These are phyloP conservation scores for Candida saitoana DNA, from an alignment of 805 yeast genomes.

Conservation along the genomic window DNA sequence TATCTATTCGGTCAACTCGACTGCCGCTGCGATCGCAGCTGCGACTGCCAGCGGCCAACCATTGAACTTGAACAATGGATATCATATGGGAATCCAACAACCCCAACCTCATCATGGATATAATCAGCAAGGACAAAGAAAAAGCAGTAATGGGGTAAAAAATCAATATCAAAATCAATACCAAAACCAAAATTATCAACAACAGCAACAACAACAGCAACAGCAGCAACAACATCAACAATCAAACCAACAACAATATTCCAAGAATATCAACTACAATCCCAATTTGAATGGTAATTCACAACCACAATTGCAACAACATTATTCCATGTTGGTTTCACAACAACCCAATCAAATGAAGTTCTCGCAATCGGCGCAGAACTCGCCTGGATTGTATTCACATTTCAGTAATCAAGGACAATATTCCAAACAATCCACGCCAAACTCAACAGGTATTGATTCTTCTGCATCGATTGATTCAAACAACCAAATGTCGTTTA, in stretches of 20 bases:
- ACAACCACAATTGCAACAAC: slow-evolving; percentile 5
- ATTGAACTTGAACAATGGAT: slow-evolving; percentile 28
- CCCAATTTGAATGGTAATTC: slow-evolving; percentile 2
- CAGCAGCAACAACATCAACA: slow-evolving; percentile 12
- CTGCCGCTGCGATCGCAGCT: slow-evolving; percentile 46
- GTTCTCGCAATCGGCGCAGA: slow-evolving; percentile 16
- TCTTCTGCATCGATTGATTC: slow-evolving; percentile 8
- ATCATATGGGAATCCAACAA: slow-evolving; percentile 30
- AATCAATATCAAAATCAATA: slow-evolving; percentile 5
- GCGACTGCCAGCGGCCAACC: slow-evolving; percentile 48
- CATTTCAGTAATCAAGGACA: slow-evolving; percentile 13
- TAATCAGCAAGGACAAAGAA: slow-evolving; percentile 5
- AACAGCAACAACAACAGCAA: slow-evolving; percentile 13
- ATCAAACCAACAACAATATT: slow-evolving; percentile 11
- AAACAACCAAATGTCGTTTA: slow-evolving; percentile 9
- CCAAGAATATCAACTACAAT: slow-evolving; percentile 1
- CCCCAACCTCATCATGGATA: slow-evolving; percentile 28
- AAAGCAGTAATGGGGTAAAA: neutral
- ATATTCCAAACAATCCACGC: slow-evolving; percentile 11
- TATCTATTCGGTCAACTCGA: slow-evolving; percentile 34
- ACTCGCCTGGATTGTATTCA: slow-evolving; percentile 23
- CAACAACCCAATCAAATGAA: slow-evolving; percentile 15
- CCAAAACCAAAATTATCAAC: slow-evolving; percentile 15
- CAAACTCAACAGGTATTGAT: slow-evolving; percentile 13
- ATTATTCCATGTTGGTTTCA: slow-evolving; percentile 7